Evolutionary conservation across 2,329 filamentous ascomycete genomes (phyloP).

Genomic region (Penicillium verrucosum): DNA sequence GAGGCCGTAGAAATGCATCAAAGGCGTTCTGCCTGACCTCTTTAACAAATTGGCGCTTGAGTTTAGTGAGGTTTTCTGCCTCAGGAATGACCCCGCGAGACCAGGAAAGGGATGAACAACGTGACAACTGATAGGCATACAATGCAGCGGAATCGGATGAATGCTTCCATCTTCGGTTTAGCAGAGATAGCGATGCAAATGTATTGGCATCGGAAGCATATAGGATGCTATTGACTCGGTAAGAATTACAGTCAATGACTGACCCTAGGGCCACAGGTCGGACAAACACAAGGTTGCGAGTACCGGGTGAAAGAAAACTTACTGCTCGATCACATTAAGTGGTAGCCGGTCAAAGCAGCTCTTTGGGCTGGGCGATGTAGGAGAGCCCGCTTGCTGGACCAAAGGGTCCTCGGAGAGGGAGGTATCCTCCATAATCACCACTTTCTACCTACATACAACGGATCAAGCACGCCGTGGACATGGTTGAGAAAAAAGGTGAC

Average conservation of each 20-base stretch:
- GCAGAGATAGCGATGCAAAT: constrained; percentile 46
- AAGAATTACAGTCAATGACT: constrained; percentile 15
- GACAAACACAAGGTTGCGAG: not conserved
- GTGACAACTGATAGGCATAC: constrained; percentile 47
- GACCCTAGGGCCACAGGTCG: not conserved
- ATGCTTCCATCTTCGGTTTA: constrained; percentile 46
- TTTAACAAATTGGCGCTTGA: constrained; percentile 65
- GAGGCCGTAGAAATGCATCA: constrained; percentile 69
- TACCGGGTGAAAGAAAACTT: constrained; percentile 1
- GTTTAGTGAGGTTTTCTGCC: constrained; percentile 52
- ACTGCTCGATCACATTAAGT: constrained; percentile 23
- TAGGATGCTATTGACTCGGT: constrained; percentile 41
- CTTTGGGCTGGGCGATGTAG: not conserved
- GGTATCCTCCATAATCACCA: constrained; percentile 25
- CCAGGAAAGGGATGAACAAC: constrained; percentile 43
- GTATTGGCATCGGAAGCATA: constrained; percentile 46
- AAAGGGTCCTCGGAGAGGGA: constrained; percentile 6
- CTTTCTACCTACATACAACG: constrained; percentile 15
- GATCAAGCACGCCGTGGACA: constrained; percentile 6
- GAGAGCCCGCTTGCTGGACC: not conserved
- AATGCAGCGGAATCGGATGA: constrained; percentile 43
- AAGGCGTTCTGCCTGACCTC: constrained; percentile 76
- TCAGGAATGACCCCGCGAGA: constrained; percentile 34
- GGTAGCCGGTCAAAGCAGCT: constrained; percentile 22
- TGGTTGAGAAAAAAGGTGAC: constrained; percentile 3